phyloP scores from a whole-genome alignment of 2,329 filamentous ascomycete genomes.

The Zymoseptoria crescenta region DNA sequence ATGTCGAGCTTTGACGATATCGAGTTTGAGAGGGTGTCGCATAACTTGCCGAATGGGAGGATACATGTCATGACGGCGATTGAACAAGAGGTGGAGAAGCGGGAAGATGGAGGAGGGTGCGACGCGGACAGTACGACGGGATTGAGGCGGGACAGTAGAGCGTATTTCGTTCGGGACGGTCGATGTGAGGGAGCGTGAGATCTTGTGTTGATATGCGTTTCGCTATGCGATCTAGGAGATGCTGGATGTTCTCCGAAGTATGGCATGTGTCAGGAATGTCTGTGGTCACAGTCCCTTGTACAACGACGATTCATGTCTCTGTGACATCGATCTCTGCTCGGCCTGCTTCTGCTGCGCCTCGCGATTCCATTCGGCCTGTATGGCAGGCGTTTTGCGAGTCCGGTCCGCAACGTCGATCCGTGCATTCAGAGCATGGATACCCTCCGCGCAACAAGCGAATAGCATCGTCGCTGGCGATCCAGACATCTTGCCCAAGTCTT shows the following conservation, averaged over 20 bases:
- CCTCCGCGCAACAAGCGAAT: not conserved
- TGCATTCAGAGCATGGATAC: not conserved
- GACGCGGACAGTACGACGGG: not conserved
- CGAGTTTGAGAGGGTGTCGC: slow-evolving; percentile 3
- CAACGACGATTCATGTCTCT: not conserved
- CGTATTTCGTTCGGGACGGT: not conserved
- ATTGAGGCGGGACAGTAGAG: not conserved
- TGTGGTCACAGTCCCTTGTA: not conserved
- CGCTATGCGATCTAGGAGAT: not conserved
- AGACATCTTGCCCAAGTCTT: not conserved
- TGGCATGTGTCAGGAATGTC: not conserved
- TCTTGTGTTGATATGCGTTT: not conserved
- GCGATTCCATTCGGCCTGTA: not conserved
- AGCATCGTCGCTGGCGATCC: not conserved
- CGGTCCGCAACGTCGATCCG: not conserved
- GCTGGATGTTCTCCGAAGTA: not conserved
- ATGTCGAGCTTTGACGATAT: slow-evolving; percentile 9
- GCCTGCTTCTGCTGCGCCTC: not conserved
- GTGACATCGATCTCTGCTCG: not conserved
- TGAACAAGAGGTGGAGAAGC: slow-evolving; percentile 12
- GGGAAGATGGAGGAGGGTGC: not conserved
- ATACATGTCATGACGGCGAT: slow-evolving; percentile 15
- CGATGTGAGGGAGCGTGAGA: not conserved
- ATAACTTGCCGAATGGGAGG: slow-evolving; percentile 5
- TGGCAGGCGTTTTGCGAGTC: not conserved